Conservation (phyloP, 1,284 basidiomycete genomes). For the Neonothopanus nambi region DNA sequence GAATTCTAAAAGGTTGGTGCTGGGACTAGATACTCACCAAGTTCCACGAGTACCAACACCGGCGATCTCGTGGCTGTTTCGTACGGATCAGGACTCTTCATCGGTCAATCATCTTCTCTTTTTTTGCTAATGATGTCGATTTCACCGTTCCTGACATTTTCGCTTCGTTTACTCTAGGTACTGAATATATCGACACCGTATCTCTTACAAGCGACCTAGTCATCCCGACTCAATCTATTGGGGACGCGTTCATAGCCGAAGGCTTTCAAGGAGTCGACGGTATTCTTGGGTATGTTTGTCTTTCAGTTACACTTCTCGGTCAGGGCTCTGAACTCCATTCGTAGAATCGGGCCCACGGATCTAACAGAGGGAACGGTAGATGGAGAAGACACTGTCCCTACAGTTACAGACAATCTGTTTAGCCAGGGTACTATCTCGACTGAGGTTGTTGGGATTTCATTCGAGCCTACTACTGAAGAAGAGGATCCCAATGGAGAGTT, state of each 20-base stretch:
- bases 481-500: constrained; percentile 9
- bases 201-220: constrained; percentile 42
- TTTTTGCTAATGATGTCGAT: not conserved
- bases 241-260: constrained; percentile 41
- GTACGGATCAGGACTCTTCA: constrained; percentile 30
- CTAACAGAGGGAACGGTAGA: constrained; percentile 41
- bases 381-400: constrained; percentile 32
- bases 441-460: constrained; percentile 52
- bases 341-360: constrained; percentile 47
- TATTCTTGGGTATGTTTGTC: constrained; percentile 44
- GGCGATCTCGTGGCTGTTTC: constrained; percentile 32
- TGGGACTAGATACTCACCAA: constrained; percentile 34
- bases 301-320: not conserved
- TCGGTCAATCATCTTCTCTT: constrained; percentile 34
- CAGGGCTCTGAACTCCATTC: not conserved
- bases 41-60: constrained; percentile 13
- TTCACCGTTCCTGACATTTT: not conserved
- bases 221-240: constrained; percentile 51
- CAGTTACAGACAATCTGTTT: constrained; percentile 44
- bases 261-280: constrained; percentile 51
- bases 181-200: constrained; percentile 48
- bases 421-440: constrained; percentile 41
- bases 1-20: constrained; percentile 52
- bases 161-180: not conserved
- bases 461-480: constrained; percentile 39